Evolutionary conservation across 2,329 filamentous ascomycete species (phyloP), one percentile per base, ranked within the genome.

Genomic region (Colletotrichum trifolii): DNA sequence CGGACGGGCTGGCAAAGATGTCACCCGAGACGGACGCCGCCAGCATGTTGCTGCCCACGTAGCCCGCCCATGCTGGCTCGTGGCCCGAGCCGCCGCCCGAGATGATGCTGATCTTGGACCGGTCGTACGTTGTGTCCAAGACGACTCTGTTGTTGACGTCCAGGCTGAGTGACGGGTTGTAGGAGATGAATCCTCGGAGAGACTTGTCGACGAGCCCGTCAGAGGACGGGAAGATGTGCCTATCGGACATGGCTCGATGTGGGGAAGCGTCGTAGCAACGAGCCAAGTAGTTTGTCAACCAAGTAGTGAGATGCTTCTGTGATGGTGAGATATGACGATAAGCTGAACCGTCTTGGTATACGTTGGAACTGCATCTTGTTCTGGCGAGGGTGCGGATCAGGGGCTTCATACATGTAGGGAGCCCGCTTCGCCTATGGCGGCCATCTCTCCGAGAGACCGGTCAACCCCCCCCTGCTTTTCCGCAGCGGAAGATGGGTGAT

Each of bases 1-100:
- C 87, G 63, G 84, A 87, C 0, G 88, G 88, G 7, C 83, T 87
- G 13, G 88, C 87, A 68, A 90, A 90, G 68, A 90, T 85, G 71
- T 89, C 86, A 47, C 88, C 88, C 4, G 81, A 82, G 5, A 87
- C 87, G 6, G 87, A 83, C 5, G 86, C 87, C 2, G 85, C 81
- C n/a, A 90, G 81, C 76, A 89, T 81, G 72, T 87, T 88, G 61
- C 76, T 73, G 58, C 88, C 88, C 2, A 90, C 88, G 69, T 89
- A 90, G 58, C 87, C 87, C 2, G 85, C 80, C 83, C 87, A 89
- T 67, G 87, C 87, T 17, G 87, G 87, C 70, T 89, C 87, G 73
- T 86, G 85, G 48, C 85, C 85, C 0, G 85, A 86, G 43, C 84
- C 84, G 17, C 84, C 84, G n/a, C 84, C 84, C 33, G 80, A 83